Evolutionary conservation across 2,329 filamentous ascomycete species (phyloP).

Genomic region (Emydomyces testavorans): DNA sequence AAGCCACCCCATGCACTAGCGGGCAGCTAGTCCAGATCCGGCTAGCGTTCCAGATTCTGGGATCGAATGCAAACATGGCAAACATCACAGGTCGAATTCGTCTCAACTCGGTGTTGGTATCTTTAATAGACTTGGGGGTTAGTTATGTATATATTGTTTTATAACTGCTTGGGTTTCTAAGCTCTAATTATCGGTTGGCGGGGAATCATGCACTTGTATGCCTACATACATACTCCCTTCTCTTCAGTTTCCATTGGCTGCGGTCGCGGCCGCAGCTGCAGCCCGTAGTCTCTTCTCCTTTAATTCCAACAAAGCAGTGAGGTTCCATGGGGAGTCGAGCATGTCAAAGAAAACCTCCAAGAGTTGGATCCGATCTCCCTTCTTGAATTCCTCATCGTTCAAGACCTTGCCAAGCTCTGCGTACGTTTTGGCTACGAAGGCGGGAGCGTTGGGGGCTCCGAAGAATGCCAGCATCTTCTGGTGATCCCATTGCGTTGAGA

Average conservation of each 20-base stretch:
- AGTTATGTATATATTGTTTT: neutral
- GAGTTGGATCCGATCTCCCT: conserved; percentile 13
- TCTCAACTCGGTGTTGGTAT: neutral
- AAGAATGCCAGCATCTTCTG: conserved; percentile 22
- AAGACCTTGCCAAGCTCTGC: conserved; percentile 15
- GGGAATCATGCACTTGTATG: neutral
- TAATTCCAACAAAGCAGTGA: conserved; percentile 14
- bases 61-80: conserved; percentile 1
- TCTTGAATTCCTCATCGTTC: conserved; percentile 13
- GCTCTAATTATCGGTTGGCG: neutral
- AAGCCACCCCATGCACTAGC: conserved; percentile 7
- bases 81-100: neutral
- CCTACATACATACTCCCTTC: neutral
- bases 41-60: conserved; percentile 4
- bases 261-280: conserved; percentile 4
- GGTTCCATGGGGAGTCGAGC: conserved; percentile 15
- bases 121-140: neutral
- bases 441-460: conserved; percentile 14
- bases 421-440: conserved; percentile 14
- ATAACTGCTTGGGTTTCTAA: conserved; percentile 1
- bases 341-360: conserved; percentile 16
- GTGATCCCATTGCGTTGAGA: conserved; percentile 20
- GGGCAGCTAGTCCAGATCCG: neutral
- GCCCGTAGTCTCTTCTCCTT: conserved; percentile 14
- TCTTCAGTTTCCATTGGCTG: conserved; percentile 1